These are phyloP conservation scores for Phaeosphaeriaceae sp. DNA, from an alignment of 2,329 filamentous ascomycete species.

Conservation along the genomic window DNA sequence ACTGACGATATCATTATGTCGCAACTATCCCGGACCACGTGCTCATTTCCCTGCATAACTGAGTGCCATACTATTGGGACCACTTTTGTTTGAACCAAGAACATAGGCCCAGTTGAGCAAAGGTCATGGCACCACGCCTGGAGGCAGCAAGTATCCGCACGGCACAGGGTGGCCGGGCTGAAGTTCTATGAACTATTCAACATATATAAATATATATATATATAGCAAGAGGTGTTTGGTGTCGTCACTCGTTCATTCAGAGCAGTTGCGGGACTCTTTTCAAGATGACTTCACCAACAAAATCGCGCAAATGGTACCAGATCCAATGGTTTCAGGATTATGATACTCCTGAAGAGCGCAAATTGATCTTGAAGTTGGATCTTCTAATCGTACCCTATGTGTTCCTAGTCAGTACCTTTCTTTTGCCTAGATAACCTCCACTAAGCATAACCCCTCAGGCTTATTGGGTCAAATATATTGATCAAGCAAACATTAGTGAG, in stretches of 20 bases:
- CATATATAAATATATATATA: not conserved
- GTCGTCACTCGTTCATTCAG: not conserved
- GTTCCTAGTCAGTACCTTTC: slow-evolving; percentile 62
- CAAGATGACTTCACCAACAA: slow-evolving; percentile 13
- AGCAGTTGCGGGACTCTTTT: not conserved
- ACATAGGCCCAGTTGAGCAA: slow-evolving; percentile 1
- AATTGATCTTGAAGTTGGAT: slow-evolving; percentile 63
- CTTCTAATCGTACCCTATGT: slow-evolving; percentile 63
- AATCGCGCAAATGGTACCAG: slow-evolving; percentile 32
- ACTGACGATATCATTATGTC: slow-evolving; percentile 34
- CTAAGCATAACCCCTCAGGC: not conserved
- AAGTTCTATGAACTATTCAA: too few relatives aligned
- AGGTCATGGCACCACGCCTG: not conserved
- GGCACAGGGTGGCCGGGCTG: too few relatives aligned
- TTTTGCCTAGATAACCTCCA: not conserved
- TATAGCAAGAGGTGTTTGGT: not conserved
- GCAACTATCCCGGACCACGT: slow-evolving; percentile 13
- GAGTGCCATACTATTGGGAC: not conserved
- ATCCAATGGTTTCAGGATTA: slow-evolving; percentile 42
- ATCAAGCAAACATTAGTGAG: slow-evolving; percentile 62
- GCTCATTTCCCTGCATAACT: slow-evolving; percentile 16
- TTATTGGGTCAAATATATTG: slow-evolving; percentile 52
- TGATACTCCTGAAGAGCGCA: slow-evolving; percentile 59
- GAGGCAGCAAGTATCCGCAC: not conserved
- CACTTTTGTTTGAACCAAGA: not conserved